Evolutionary conservation across 2,329 filamentous ascomycete genomes (phyloP).

Genomic region (Calonectria honghensis): DNA sequence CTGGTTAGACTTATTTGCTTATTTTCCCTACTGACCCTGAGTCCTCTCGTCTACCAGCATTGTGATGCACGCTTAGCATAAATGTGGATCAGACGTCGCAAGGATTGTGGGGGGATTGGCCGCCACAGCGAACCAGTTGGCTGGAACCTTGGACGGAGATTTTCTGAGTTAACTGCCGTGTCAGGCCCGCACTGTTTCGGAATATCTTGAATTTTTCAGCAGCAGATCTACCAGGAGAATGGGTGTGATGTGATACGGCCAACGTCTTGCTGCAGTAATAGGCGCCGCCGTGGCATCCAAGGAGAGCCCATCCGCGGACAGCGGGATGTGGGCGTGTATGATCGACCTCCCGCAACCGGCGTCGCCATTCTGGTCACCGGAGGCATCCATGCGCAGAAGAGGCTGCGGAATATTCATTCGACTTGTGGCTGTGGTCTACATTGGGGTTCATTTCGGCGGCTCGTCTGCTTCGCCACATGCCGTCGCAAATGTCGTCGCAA

Average conservation of each 20-base stretch:
- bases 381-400: background rate
- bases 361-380: background rate
- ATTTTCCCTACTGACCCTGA: background rate
- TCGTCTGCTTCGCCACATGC: background rate
- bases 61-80: background rate
- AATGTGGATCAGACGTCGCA: slow-evolving; percentile 19
- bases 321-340: slow-evolving; percentile 20
- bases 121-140: background rate
- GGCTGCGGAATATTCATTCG: background rate
- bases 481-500: background rate
- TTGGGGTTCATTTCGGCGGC: background rate
- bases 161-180: background rate
- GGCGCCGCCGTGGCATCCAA: background rate
- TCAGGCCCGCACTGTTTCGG: background rate
- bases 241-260: background rate
- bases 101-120: slow-evolving; percentile 18
- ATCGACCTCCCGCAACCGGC: background rate
- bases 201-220: background rate
- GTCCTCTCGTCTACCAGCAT: background rate
- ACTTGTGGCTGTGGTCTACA: background rate
- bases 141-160: background rate
- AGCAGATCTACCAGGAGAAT: background rate
- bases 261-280: background rate
- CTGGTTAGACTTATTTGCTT: background rate
- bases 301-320: background rate